phyloP scores from a whole-genome alignment of 208 protist genomes.

The Trypanosoma brucei region DNA sequence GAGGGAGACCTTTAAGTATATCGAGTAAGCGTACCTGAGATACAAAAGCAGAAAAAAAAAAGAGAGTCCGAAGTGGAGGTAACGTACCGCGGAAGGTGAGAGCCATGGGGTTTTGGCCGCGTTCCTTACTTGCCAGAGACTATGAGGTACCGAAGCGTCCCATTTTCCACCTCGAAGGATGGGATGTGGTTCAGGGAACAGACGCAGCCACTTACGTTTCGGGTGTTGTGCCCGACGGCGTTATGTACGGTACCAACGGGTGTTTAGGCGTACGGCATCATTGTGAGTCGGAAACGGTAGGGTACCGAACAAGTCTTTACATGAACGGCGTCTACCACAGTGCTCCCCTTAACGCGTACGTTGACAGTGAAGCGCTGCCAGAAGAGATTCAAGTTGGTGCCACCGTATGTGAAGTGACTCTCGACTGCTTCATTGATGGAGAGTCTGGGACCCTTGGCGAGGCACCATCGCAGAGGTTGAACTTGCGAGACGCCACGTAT shows the following conservation, averaged over 20 bases:
- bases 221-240: constrained; percentile 67
- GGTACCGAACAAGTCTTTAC: constrained; percentile 64
- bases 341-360: constrained; percentile 22
- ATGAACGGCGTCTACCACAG: constrained; percentile 80
- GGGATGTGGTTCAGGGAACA: constrained; percentile 73
- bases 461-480: constrained; percentile 51
- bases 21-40: too few relatives aligned
- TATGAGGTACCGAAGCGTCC: constrained; percentile 85
- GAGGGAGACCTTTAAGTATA: too few relatives aligned
- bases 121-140: constrained; percentile 50
- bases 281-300: constrained; percentile 71
- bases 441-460: constrained; percentile 72
- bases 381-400: constrained; percentile 59
- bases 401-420: constrained; percentile 52
- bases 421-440: constrained; percentile 78
- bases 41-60: too few relatives aligned
- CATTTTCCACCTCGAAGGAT: constrained; percentile 68
- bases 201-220: constrained; percentile 76
- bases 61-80: too few relatives aligned
- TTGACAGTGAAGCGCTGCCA: constrained; percentile 37
- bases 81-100: too few relatives aligned
- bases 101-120: constrained; percentile 10
- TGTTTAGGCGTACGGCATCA: constrained; percentile 72
- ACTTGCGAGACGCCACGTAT: constrained; percentile 69
- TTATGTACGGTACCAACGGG: constrained; percentile 88